Conservation (phyloP, 371 early-diverging fungal species). For the Mortierella sp. region DNA sequence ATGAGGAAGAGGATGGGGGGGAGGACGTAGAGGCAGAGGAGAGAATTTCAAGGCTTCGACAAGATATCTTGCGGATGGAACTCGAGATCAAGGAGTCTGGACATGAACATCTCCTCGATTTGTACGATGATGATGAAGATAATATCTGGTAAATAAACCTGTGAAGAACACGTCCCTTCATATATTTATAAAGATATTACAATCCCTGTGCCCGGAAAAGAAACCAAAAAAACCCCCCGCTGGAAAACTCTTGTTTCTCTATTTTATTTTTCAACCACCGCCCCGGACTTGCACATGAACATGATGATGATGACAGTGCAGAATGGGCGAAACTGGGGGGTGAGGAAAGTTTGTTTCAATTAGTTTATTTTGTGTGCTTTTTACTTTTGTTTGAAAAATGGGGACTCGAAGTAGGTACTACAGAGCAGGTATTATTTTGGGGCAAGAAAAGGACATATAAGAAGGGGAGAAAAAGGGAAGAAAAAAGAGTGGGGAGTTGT, state of each 20-base stretch:
- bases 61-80: background rate
- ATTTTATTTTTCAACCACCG: background rate
- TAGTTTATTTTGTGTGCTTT: background rate
- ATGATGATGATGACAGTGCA: background rate
- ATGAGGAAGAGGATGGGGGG: background rate
- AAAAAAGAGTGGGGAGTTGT: constrained; percentile 23
- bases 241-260: too few species aligned
- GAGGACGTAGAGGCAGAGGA: background rate
- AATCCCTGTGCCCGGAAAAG: too few species aligned
- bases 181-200: too few species aligned
- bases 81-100: background rate
- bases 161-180: too few species aligned
- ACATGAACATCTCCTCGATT: background rate
- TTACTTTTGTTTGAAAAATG: background rate
- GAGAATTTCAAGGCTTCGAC: background rate
- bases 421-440: background rate
- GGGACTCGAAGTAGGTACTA: background rate
- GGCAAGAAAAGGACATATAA: background rate
- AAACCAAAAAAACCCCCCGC: too few species aligned
- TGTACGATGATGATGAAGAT: background rate
- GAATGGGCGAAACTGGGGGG: background rate
- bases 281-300: background rate
- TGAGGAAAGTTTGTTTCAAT: constrained; percentile 9
- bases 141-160: background rate
- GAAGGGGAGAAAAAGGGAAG: background rate